Conservation (phyloP, 257 asterid species). For the Eustoma russellianum region DNA sequence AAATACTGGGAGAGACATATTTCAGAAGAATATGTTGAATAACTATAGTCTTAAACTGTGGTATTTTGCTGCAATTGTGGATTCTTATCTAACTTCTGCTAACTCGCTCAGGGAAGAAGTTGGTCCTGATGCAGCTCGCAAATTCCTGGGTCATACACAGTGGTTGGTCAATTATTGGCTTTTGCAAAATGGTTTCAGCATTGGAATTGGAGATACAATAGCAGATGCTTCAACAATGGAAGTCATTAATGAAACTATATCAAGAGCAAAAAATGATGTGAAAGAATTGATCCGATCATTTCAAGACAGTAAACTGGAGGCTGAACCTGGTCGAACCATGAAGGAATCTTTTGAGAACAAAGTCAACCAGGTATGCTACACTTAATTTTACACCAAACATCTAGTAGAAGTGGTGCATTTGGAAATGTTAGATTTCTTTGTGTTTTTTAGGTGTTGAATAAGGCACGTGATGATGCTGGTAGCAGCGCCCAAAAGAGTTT, state of each 20-base stretch:
- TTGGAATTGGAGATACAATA: conserved; percentile 98
- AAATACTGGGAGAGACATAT: too few species aligned
- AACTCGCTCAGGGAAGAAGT: conserved; percentile 84
- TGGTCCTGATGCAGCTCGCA: conserved; percentile 99
- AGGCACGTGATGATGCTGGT: conserved; percentile 99
- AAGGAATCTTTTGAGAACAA: conserved; percentile 94
- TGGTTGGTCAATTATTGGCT: conserved; percentile 99
- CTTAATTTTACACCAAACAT: neutral
- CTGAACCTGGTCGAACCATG: conserved; percentile 99
- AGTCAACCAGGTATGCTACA: conserved; percentile 70
- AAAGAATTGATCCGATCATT: conserved; percentile 66
- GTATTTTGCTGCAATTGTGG: neutral
- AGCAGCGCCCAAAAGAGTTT: conserved; percentile 96
- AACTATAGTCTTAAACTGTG: too few species aligned
- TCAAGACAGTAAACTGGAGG: conserved; percentile 75
- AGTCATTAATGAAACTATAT: conserved; percentile 71
- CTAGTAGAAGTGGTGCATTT: neutral
- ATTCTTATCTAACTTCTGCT: conserved; percentile 4
- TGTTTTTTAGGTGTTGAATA: conserved; percentile 74
- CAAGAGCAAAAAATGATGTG: conserved; percentile 82
- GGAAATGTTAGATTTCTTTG: conserved; percentile 10
- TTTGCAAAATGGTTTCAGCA: conserved; percentile 87
- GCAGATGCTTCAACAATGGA: conserved; percentile 95
- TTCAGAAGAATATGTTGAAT: too few species aligned
- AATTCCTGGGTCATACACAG: conserved; percentile 95